Evolutionary conservation across 352 stramenopile species (phyloP).

Genomic region (Globisporangium emineosum): DNA sequence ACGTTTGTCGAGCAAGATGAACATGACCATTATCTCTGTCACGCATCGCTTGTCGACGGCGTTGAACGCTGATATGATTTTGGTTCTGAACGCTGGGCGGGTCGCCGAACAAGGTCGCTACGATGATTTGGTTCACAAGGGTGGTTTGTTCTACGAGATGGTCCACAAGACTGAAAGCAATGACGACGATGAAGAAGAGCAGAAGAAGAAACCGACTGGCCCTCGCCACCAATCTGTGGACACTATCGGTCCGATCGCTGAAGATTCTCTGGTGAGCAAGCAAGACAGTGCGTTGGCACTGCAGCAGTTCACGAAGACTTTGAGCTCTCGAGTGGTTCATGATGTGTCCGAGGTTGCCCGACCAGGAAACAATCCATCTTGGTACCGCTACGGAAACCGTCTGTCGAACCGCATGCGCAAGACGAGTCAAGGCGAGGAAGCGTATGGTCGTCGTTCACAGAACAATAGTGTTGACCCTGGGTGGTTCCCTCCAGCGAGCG

Average conservation of each 20-base stretch:
- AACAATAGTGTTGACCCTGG: slow-evolving; percentile 58
- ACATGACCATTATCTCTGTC: slow-evolving; percentile 89
- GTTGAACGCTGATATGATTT: slow-evolving; percentile 75
- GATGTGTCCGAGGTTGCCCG: slow-evolving; percentile 42
- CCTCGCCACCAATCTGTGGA: slow-evolving; percentile 28
- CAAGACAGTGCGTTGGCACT: slow-evolving; percentile 66
- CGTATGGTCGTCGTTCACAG: slow-evolving; percentile 49
- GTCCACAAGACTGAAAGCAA: slow-evolving; percentile 68
- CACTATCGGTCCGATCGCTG: slow-evolving; percentile 37
- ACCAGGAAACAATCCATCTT: slow-evolving; percentile 43
- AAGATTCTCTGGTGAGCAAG: slow-evolving; percentile 36
- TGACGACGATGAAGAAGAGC: slow-evolving; percentile 43
- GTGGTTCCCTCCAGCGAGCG: slow-evolving; percentile 31
- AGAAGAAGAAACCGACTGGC: slow-evolving; percentile 27
- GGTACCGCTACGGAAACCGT: slow-evolving; percentile 78
- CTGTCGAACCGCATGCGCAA: slow-evolving; percentile 64
- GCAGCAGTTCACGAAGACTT: slow-evolving; percentile 82
- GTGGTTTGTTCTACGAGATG: slow-evolving; percentile 85
- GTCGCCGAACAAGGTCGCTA: slow-evolving; percentile 81
- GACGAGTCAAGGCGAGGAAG: slow-evolving; percentile 50
- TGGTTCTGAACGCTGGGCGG: slow-evolving; percentile 72
- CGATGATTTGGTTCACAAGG: slow-evolving; percentile 62
- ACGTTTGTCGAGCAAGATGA: slow-evolving; percentile 76
- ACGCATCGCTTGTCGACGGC: slow-evolving; percentile 85
- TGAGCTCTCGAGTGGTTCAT: slow-evolving; percentile 73